Percentiles rank a stretch among this genome's conserved stretches.
These are phyloP conservation scores for Flaveria linearis DNA, from an alignment of 129 eudicot genomes.

Conservation along the genomic window DNA sequence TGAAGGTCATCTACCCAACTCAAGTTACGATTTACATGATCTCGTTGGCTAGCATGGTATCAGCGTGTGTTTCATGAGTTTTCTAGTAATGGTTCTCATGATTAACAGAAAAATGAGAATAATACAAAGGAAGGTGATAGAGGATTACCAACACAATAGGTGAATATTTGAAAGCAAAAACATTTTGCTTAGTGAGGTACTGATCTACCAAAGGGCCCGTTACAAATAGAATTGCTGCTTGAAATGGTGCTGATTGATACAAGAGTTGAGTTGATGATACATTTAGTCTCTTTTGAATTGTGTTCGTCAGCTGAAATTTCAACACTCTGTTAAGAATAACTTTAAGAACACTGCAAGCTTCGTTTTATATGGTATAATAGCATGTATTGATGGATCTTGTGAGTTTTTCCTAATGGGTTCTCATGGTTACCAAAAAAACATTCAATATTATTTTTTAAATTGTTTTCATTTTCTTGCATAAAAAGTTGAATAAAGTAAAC, in stretches of 20 bases:
- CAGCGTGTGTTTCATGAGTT: too few species aligned
- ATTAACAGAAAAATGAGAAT: neutral
- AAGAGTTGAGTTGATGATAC: constrained; percentile 90
- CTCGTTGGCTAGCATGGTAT: too few species aligned
- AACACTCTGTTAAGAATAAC: constrained; percentile 27
- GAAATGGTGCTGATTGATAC: constrained; percentile 95
- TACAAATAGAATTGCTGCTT: constrained; percentile 81
- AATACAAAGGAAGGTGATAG: constrained; percentile 6
- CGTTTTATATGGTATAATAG: too few species aligned
- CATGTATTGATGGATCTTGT: too few species aligned
- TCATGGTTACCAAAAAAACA: too few species aligned
- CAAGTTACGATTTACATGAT: too few species aligned
- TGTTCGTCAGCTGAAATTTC: constrained; percentile 79
- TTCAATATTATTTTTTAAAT: neutral
- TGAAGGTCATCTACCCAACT: too few species aligned
- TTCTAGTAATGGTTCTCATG: too few species aligned
- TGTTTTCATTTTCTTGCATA: neutral
- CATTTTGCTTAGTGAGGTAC: constrained; percentile 75
- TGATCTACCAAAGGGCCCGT: constrained; percentile 88
- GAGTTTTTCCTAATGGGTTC: too few species aligned
- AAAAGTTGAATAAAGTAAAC: neutral
- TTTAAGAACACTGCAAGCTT: neutral
- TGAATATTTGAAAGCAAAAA: constrained; percentile 82
- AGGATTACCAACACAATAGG: constrained; percentile 67
- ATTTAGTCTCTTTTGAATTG: constrained; percentile 86